Conservation (phyloP, 2,329 filamentous ascomycete genomes). For the Capronia coronata region DNA sequence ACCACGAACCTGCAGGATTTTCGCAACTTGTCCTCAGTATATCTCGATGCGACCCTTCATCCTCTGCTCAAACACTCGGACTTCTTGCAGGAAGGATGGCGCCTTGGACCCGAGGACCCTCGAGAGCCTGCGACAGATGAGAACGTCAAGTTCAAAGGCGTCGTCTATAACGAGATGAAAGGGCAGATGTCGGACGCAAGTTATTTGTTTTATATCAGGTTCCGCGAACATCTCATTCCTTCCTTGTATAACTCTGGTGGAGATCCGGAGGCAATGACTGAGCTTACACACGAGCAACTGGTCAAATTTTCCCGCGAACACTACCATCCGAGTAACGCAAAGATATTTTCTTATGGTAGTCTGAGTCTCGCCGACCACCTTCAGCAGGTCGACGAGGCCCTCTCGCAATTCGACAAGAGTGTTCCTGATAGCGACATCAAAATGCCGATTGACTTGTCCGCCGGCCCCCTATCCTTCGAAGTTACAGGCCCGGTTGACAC, state of each 20-base stretch:
- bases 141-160: constrained; percentile 78
- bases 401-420: constrained; percentile 67
- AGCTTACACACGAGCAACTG: constrained; percentile 85
- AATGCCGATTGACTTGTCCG: constrained; percentile 62
- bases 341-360: constrained; percentile 90
- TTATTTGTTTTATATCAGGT: constrained; percentile 92
- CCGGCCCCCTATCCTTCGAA: constrained; percentile 61
- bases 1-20: constrained; percentile 95
- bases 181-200: constrained; percentile 96
- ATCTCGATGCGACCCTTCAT: constrained; percentile 87
- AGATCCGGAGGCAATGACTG: constrained; percentile 92
- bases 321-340: constrained; percentile 96
- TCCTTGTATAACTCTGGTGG: constrained; percentile 94
- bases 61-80: constrained; percentile 85
- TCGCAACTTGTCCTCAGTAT: constrained; percentile 91
- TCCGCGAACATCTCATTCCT: constrained; percentile 90
- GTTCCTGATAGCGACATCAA: constrained; percentile 66
- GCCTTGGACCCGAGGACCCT: constrained; percentile 86
- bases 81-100: constrained; percentile 95
- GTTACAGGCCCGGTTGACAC: constrained; percentile 80
- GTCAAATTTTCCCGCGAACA: constrained; percentile 83
- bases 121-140: constrained; percentile 41
- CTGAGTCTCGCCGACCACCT: constrained; percentile 80
- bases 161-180: constrained; percentile 99
- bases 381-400: constrained; percentile 65